These are phyloP conservation scores for Peltaster fructicola DNA, from an alignment of 2,329 filamentous ascomycete genomes.

Conservation along the genomic window DNA sequence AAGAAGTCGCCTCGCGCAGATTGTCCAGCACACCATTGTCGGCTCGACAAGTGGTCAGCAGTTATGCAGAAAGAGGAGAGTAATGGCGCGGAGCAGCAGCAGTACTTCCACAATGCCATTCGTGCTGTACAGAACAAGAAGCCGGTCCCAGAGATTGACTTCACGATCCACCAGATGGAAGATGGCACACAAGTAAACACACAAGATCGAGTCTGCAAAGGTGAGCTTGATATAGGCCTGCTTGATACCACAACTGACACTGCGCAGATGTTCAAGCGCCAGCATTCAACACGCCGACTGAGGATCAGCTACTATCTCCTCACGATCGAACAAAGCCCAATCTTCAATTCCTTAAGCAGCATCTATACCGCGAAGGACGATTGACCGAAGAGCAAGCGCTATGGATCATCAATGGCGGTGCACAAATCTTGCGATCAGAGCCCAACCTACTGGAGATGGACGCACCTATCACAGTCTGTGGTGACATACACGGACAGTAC, in stretches of 20 bases:
- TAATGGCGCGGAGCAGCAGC: slow-evolving; percentile 17
- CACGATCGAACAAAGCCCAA: slow-evolving; percentile 76
- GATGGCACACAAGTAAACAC: slow-evolving; percentile 93
- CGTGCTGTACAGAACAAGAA: slow-evolving; percentile 89
- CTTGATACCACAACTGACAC: too few species aligned
- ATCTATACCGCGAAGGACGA: slow-evolving; percentile 94
- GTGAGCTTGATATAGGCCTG: too few species aligned
- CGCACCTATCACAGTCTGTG: slow-evolving; percentile 94
- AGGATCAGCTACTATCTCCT: slow-evolving; percentile 87
- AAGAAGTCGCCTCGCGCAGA: too few species aligned
- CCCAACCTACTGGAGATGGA: slow-evolving; percentile 98
- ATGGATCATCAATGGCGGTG: slow-evolving; percentile 81
- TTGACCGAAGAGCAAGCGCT: slow-evolving; percentile 93
- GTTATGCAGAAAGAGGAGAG: too few species aligned
- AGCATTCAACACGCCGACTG: slow-evolving; percentile 76
- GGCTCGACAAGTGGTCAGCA: too few species aligned
- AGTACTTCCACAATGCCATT: slow-evolving; percentile 65
- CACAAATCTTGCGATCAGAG: slow-evolving; percentile 72
- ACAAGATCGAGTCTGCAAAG: slow-evolving; percentile 92
- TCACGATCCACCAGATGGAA: slow-evolving; percentile 96
- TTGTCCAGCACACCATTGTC: too few species aligned
- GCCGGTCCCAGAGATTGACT: slow-evolving; percentile 93
- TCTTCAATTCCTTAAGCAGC: slow-evolving; percentile 87
- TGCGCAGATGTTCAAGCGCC: slow-evolving; percentile 84
- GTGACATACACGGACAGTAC: slow-evolving; percentile 96